These are phyloP conservation scores for Claviceps africana DNA, from an alignment of 2,329 filamentous ascomycete species.

Conservation along the genomic window DNA sequence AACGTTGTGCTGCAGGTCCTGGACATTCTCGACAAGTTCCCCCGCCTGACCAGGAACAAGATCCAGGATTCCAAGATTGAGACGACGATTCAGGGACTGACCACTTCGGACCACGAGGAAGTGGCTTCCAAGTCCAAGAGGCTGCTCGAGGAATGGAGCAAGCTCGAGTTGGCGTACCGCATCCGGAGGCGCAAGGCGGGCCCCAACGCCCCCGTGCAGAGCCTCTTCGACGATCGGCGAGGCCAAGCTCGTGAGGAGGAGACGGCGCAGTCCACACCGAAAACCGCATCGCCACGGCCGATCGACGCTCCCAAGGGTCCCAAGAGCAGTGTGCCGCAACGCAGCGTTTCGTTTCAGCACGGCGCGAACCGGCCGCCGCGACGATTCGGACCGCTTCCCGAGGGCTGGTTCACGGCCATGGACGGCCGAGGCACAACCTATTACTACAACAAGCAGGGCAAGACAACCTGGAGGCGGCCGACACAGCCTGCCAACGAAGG, in stretches of 20 bases:
- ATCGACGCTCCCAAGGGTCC: conserved; percentile 43
- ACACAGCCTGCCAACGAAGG: conserved; percentile 52
- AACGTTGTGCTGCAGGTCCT: conserved; percentile 84
- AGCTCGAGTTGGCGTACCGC: conserved; percentile 78
- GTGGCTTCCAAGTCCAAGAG: conserved; percentile 58
- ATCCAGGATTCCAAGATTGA: conserved; percentile 95
- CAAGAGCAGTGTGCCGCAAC: conserved; percentile 45
- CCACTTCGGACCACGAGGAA: conserved; percentile 54
- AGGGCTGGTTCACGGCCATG: conserved; percentile 73
- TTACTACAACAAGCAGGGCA: conserved; percentile 69
- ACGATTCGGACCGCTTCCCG: conserved; percentile 44
- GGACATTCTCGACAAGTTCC: conserved; percentile 77
- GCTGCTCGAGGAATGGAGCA: conserved; percentile 74
- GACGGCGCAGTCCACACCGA: conserved; percentile 21
- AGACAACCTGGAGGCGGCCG: conserved; percentile 71
- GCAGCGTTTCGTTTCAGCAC: conserved; percentile 37
- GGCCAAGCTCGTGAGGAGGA: conserved; percentile 29
- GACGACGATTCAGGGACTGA: conserved; percentile 56
- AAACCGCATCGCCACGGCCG: conserved; percentile 28
- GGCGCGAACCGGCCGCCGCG: conserved; percentile 38
- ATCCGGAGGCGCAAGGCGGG: conserved; percentile 85
- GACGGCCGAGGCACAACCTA: conserved; percentile 61
- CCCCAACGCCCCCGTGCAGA: conserved; percentile 43
- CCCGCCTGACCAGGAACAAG: conserved; percentile 88
- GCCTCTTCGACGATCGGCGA: conserved; percentile 51